phyloP scores from a whole-genome alignment of 495 filamentous ascomycete genomes.

The Neurospora sp. region DNA sequence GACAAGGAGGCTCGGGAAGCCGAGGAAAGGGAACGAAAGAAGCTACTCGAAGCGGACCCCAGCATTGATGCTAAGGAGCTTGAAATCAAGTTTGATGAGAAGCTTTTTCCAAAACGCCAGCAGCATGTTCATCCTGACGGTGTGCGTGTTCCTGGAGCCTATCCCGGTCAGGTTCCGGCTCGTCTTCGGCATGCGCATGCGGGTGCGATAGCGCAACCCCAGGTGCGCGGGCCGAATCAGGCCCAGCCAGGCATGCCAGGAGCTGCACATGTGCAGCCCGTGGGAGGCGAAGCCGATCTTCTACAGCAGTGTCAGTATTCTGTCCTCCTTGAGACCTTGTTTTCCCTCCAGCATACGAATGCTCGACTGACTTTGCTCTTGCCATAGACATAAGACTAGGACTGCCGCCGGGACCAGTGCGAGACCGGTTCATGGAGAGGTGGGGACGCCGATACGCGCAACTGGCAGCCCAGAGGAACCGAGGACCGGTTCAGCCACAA shows the following conservation, averaged over 20 bases:
- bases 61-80: slow-evolving; percentile 47
- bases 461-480: neutral
- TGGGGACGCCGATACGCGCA: neutral
- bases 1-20: slow-evolving; percentile 57
- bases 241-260: neutral
- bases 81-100: slow-evolving; percentile 48
- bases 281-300: neutral
- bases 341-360: neutral
- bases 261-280: neutral
- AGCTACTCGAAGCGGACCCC: slow-evolving; percentile 49
- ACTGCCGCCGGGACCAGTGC: neutral
- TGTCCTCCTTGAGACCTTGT: neutral
- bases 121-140: slow-evolving; percentile 11
- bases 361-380: neutral
- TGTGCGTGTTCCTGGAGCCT: neutral
- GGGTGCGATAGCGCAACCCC: neutral
- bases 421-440: neutral
- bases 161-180: neutral
- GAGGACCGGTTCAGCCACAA: neutral
- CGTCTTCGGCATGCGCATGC: neutral
- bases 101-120: slow-evolving; percentile 31
- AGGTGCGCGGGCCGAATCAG: neutral
- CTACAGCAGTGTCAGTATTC: neutral
- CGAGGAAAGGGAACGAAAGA: slow-evolving; percentile 47
- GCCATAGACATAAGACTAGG: neutral